These are phyloP conservation scores for Papiliotrema fonsecae DNA, from an alignment of 1,284 basidiomycete genomes.

Conservation along the genomic window DNA sequence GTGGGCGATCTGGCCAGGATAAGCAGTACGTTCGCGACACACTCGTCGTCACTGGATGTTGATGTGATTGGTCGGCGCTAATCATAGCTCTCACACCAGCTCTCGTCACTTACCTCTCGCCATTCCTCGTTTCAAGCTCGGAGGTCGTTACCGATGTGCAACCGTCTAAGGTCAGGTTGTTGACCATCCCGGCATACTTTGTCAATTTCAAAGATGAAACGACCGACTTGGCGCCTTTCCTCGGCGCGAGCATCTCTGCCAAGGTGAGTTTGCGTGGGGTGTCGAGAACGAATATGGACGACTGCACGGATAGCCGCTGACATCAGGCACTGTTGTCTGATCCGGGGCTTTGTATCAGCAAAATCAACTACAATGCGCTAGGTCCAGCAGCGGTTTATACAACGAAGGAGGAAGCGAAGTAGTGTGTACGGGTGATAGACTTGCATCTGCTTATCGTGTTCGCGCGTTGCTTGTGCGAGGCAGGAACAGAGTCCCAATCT, in stretches of 20 bases:
- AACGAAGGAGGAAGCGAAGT: not conserved
- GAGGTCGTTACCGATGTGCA: slow-evolving; percentile 55
- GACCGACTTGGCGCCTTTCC: slow-evolving; percentile 74
- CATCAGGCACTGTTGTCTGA: slow-evolving; percentile 36
- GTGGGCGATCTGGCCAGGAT: slow-evolving; percentile 74
- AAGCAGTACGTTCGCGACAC: slow-evolving; percentile 65
- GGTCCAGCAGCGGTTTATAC: slow-evolving; percentile 44
- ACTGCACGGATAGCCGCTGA: not conserved
- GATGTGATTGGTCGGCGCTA: not conserved
- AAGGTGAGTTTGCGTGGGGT: slow-evolving; percentile 60
- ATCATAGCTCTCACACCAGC: slow-evolving; percentile 52
- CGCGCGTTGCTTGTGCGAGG: too few relatives aligned
- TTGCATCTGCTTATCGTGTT: too few relatives aligned
- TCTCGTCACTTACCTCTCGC: slow-evolving; percentile 66
- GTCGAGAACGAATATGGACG: too few relatives aligned
- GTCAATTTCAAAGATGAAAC: slow-evolving; percentile 82
- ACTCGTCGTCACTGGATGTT: too few relatives aligned
- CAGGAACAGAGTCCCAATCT: too few relatives aligned
- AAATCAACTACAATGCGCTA: slow-evolving; percentile 46
- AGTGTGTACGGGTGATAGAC: too few relatives aligned
- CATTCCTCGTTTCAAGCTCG: slow-evolving; percentile 62
- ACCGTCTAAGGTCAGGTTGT: slow-evolving; percentile 59
- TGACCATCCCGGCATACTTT: slow-evolving; percentile 86
- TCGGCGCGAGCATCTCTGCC: slow-evolving; percentile 79
- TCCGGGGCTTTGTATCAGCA: slow-evolving; percentile 41